These are phyloP conservation scores for Rutidosis leptorrhynchoides DNA, from an alignment of 129 eudicot species.

Conservation along the genomic window DNA sequence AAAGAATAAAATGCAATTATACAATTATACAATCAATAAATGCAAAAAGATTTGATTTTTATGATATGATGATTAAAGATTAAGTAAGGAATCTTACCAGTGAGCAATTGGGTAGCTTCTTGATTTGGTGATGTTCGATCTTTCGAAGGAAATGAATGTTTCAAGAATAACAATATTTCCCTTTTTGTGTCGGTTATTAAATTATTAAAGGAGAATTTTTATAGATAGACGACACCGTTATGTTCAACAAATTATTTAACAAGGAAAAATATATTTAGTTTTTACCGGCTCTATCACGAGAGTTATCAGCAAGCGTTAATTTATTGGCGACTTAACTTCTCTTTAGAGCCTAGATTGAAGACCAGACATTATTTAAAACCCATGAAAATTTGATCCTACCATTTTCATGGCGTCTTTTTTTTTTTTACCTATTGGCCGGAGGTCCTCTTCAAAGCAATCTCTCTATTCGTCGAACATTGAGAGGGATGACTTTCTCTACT, in stretches of 20 bases:
- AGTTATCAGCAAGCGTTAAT: too few species aligned
- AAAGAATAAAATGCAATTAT: constrained; percentile 6
- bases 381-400: too few species aligned
- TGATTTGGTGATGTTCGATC: not conserved
- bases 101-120: constrained; percentile 8
- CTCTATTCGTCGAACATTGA: too few species aligned
- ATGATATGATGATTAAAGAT: constrained; percentile 1
- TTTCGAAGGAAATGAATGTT: not conserved
- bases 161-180: not conserved
- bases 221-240: constrained; percentile 18
- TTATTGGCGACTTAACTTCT: too few species aligned
- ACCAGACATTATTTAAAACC: too few species aligned
- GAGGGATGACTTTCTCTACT: too few species aligned
- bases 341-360: too few species aligned
- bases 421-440: too few species aligned
- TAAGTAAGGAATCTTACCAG: constrained; percentile 26
- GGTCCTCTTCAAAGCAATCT: too few species aligned
- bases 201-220: constrained; percentile 5
- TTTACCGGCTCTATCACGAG: too few species aligned
- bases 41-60: constrained; percentile 6
- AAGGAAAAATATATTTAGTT: not conserved
- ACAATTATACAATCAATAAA: constrained; percentile 3
- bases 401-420: too few species aligned
- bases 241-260: constrained; percentile 14
- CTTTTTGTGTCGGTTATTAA: constrained; percentile 24